Evolutionary conservation across 2,329 filamentous ascomycete species (phyloP).

Genomic region (Parafenestella ontariensis): DNA sequence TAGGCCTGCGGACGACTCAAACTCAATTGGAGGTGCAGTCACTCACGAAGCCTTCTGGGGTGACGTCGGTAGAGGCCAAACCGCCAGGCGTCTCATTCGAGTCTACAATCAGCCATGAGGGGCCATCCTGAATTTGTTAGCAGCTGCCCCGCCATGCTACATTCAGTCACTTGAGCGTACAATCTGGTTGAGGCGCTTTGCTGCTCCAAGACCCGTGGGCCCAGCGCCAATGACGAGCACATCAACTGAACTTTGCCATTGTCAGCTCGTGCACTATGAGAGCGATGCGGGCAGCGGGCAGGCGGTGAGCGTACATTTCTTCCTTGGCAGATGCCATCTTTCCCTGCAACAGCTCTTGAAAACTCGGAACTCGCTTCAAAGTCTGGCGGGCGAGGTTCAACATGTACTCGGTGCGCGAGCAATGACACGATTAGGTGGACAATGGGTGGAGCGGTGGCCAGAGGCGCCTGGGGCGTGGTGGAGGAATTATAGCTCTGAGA

Average conservation of each 20-base stretch:
- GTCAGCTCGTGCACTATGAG: conserved; percentile 27
- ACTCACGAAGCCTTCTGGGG: conserved; percentile 96
- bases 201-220: conserved; percentile 95
- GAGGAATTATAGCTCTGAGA: conserved; percentile 34
- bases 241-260: conserved; percentile 77
- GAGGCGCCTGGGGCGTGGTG: conserved; percentile 23
- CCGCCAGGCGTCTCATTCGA: conserved; percentile 90
- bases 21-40: conserved; percentile 9
- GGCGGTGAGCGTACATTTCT: conserved; percentile 51
- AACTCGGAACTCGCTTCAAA: conserved; percentile 51
- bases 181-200: conserved; percentile 96
- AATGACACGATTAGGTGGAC: conserved; percentile 21
- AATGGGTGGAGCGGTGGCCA: conserved; percentile 23
- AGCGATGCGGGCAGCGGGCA: conserved; percentile 12
- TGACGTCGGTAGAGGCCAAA: conserved; percentile 93
- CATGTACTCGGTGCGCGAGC: conserved; percentile 42
- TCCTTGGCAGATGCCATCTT: conserved; percentile 50
- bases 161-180: conserved; percentile 60
- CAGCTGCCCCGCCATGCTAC: conserved; percentile 21
- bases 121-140: conserved; percentile 70
- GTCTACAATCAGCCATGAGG: conserved; percentile 97
- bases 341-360: conserved; percentile 50
- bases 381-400: conserved; percentile 49
- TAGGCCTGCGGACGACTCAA: conserved; percentile 18
- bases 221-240: conserved; percentile 98